A percentile compares a stretch with the other conserved stretches of the same genome.
Conservation (phyloP, 768 basidiomycete genomes). For the Tricholoma furcatifolium region DNA sequence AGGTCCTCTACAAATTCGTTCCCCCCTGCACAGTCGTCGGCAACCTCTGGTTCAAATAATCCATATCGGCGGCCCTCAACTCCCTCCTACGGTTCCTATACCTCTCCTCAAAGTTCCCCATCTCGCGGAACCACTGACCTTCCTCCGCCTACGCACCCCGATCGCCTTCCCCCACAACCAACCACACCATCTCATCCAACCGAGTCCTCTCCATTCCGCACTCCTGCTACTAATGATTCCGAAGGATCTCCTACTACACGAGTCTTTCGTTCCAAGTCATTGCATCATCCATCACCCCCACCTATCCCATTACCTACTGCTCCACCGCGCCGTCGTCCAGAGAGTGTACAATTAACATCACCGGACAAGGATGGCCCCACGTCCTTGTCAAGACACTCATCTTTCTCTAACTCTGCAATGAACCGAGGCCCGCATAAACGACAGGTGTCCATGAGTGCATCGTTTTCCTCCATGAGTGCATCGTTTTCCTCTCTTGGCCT, state of each 20-base stretch:
- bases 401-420: conserved; percentile 10
- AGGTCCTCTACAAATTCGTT: conserved; percentile 8
- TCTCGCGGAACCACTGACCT: conserved; percentile 23
- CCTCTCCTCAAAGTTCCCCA: conserved; percentile 31
- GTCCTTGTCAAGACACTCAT: conserved; percentile 3
- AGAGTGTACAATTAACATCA: conserved; percentile 55
- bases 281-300: conserved; percentile 45
- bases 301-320: conserved; percentile 32
- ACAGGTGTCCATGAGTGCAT: conserved; percentile 6
- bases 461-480: conserved; percentile 3
- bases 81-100: conserved; percentile 2
- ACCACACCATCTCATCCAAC: conserved; percentile 11
- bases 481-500: conserved; percentile 4
- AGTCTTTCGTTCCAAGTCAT: conserved; percentile 52
- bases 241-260: conserved; percentile 32
- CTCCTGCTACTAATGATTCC: conserved; percentile 7
- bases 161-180: not conserved
- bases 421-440: conserved; percentile 1
- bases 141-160: conserved; percentile 18
- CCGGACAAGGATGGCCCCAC: not conserved
- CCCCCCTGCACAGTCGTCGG: conserved; percentile 1
- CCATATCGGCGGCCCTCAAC: conserved; percentile 9
- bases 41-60: conserved; percentile 6
- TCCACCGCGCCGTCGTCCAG: conserved; percentile 53
- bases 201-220: conserved; percentile 10